phyloP scores from a whole-genome alignment of 192 early-diverging fungal species.

The Entomortierella beljakovae region DNA sequence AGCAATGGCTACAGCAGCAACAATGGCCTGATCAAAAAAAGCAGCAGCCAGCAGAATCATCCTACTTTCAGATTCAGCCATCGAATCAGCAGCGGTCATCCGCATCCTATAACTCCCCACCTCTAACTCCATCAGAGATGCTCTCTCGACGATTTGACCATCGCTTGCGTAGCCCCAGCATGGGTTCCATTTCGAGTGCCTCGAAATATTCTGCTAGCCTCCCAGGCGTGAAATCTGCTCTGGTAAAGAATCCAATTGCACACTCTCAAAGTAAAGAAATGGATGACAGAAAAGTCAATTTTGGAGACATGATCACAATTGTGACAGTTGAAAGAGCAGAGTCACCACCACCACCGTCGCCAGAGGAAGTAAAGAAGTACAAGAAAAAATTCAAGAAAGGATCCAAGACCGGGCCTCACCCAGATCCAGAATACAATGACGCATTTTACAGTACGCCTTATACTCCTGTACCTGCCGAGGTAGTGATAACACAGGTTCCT shows the following conservation, averaged over 20 bases:
- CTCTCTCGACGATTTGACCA: conserved; percentile 21
- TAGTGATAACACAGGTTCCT: conserved; percentile 30
- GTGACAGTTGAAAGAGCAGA: conserved; percentile 25
- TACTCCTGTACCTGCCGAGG: conserved; percentile 37
- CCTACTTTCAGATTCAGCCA: not conserved
- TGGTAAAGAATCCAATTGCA: conserved; percentile 24
- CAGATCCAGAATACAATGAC: conserved; percentile 34
- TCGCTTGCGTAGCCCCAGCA: not conserved
- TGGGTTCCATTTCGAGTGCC: not conserved
- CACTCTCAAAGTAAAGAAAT: conserved; percentile 13
- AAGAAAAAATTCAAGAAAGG: conserved; percentile 34
- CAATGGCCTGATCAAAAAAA: not conserved
- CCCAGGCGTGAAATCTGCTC: conserved; percentile 15
- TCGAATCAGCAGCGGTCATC: not conserved
- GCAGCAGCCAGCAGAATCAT: not conserved
- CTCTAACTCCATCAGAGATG: conserved; percentile 23
- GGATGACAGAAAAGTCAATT: conserved; percentile 29
- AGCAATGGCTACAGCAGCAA: conserved; percentile 8
- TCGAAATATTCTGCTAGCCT: not conserved
- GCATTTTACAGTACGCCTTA: conserved; percentile 35
- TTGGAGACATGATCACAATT: conserved; percentile 46
- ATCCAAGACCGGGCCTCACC: conserved; percentile 10
- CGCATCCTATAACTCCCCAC: not conserved
- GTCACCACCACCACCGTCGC: conserved; percentile 15
- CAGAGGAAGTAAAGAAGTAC: not conserved